phyloP scores from a whole-genome alignment of 2,329 filamentous ascomycete species.

The Aureobasidium sp. region DNA sequence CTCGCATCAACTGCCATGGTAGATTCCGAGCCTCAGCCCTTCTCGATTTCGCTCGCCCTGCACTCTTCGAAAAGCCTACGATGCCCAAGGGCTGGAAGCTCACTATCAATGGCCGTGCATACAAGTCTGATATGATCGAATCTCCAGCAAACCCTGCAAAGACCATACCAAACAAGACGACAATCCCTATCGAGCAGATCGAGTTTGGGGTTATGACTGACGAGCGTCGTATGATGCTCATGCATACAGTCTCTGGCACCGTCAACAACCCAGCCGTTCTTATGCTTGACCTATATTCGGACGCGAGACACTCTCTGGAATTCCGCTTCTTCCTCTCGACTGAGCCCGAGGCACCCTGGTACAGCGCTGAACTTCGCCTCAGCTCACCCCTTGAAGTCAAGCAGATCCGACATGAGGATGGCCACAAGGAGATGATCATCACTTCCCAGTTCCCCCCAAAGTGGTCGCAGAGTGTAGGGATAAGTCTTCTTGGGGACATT shows the following conservation, averaged over 20 bases:
- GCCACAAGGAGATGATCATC: slow-evolving; percentile 22
- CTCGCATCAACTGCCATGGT: neutral
- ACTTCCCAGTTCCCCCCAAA: slow-evolving; percentile 32
- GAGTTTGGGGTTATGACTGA: slow-evolving; percentile 54
- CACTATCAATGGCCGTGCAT: neutral
- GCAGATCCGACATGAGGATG: neutral
- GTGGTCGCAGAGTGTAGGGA: slow-evolving; percentile 17
- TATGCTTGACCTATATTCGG: slow-evolving; percentile 3
- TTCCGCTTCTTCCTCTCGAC: slow-evolving; percentile 13
- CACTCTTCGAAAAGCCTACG: neutral
- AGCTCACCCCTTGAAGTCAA: neutral
- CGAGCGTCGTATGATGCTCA: slow-evolving; percentile 48
- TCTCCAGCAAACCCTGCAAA: neutral
- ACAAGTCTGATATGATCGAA: neutral
- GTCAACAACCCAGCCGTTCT: neutral
- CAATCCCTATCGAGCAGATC: slow-evolving; percentile 28
- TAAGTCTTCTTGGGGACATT: slow-evolving; percentile 32
- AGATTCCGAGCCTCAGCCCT: neutral
- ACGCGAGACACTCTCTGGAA: slow-evolving; percentile 7
- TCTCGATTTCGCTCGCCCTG: neutral
- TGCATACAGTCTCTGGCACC: slow-evolving; percentile 38
- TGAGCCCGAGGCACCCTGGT: neutral
- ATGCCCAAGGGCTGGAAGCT: neutral
- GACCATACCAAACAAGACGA: slow-evolving; percentile 16
- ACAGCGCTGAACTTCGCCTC: neutral